Base-by-base conservation (phyloP, 257 asterid species). In the Plantago elongata region DNA sequence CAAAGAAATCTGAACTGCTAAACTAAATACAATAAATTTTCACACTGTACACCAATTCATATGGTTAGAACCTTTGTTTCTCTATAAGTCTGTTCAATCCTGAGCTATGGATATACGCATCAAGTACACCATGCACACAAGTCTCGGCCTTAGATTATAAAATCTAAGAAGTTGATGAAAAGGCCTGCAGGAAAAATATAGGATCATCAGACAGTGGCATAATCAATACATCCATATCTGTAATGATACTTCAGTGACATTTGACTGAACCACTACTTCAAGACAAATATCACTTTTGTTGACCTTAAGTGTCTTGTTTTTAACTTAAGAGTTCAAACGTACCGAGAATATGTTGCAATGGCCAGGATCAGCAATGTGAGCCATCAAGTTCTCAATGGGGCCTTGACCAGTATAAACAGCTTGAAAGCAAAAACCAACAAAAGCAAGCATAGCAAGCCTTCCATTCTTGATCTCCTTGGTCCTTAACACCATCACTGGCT, bases 381-480 rank as follows among this genome's bases (percentile, higher is more conserved):
- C 86, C 82, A 65, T 63, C 69, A 89, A 68, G 63, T 89, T 89
- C 75, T 89, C 85, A 16, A 89, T 29, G 0, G 97, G 97, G 13
- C 84, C 84, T 62, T 82, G 70, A 61, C 89, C 87, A 2, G 95
- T 89, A 43, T 84, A 86, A 58, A 84, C 77, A 18, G 94, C 95
- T 45, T 89, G 97, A 54, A 89, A 89, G 65, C 95, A 86, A 43
- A 89, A 89, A 0, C 97, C 97, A 44, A 86, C 75, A 58, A 89
- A 89, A 43, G 96, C 96, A 7, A 89, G 67, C 97, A 89, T 86
- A 1, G 97, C 97, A 34, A 89, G 93, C 51, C 95, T 43, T 34
- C 97, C 95, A 61, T 89, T 89, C 87, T 89, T 84, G 79, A 89
- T 86, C 76, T 89, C 97, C 66, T 89, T 89, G 0, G 97, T 89